Percentiles rank a stretch among this genome's conserved stretches.
These are phyloP conservation scores for Trichoderma asperelloides DNA, from an alignment of 495 filamentous ascomycete species.

Conservation along the genomic window DNA sequence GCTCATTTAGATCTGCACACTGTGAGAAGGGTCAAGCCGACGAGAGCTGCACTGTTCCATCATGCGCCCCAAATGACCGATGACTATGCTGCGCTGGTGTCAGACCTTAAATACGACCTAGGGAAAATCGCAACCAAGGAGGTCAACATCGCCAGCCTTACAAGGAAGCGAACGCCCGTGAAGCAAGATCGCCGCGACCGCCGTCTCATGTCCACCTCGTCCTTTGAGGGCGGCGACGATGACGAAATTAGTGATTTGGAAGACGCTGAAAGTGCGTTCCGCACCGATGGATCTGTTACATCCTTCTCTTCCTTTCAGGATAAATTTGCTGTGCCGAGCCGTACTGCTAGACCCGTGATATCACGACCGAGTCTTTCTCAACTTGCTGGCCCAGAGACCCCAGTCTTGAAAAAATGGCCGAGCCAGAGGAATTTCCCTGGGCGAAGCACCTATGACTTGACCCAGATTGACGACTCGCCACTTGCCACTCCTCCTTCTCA, in stretches of 20 bases:
- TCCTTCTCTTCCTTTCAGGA: not conserved
- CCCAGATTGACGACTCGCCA: not conserved
- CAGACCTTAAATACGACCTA: constrained; percentile 33
- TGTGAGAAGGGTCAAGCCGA: not conserved
- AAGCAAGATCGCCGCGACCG: constrained; percentile 1
- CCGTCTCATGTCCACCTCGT: not conserved
- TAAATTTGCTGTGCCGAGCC: not conserved
- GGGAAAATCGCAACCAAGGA: constrained; percentile 1
- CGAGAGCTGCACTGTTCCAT: not conserved
- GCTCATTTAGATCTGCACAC: constrained; percentile 33
- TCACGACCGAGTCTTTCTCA: not conserved
- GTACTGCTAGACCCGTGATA: not conserved
- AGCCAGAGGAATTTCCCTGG: not conserved
- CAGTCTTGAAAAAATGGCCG: not conserved
- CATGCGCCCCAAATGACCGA: constrained; percentile 18
- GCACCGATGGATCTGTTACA: not conserved
- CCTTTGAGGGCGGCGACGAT: not conserved
- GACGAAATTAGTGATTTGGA: constrained; percentile 4
- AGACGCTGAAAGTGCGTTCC: not conserved
- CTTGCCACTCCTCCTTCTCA: not conserved
- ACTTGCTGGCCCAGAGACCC: not conserved
- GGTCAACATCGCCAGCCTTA: constrained; percentile 3
- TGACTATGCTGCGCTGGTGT: constrained; percentile 37
- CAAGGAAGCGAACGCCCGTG: not conserved
- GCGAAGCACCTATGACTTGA: constrained; percentile 4